Evolutionary conservation across 1,284 basidiomycete genomes (phyloP).

Genomic region (Boletus albobrunnescens): DNA sequence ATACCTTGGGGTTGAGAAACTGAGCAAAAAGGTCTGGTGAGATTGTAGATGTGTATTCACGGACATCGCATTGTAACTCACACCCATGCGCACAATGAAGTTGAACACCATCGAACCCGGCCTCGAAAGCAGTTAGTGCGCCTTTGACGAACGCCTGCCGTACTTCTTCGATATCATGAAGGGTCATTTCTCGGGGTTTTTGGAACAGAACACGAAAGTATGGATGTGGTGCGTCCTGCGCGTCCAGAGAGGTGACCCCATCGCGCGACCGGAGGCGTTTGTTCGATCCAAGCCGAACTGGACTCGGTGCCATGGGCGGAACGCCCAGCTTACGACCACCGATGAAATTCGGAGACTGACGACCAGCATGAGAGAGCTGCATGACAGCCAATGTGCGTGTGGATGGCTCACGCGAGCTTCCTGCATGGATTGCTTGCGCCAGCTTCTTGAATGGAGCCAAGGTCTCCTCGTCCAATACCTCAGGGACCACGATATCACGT

Average conservation of each 20-base stretch:
- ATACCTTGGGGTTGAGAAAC: slow-evolving; percentile 77
- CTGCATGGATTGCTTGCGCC: slow-evolving; percentile 49
- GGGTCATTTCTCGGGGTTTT: slow-evolving; percentile 58
- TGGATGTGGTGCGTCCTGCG: slow-evolving; percentile 20
- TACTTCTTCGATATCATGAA: slow-evolving; percentile 57
- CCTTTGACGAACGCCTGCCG: slow-evolving; percentile 69
- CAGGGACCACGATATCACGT: slow-evolving; percentile 71
- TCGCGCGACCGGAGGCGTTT: slow-evolving; percentile 15
- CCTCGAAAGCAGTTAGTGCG: slow-evolving; percentile 59
- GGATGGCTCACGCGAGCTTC: slow-evolving; percentile 5
- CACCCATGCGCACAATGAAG: slow-evolving; percentile 89
- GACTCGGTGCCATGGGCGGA: slow-evolving; percentile 71
- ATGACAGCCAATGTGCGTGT: slow-evolving; percentile 54
- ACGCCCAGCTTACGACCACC: slow-evolving; percentile 62
- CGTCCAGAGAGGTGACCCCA: slow-evolving; percentile 4
- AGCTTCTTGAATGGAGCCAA: slow-evolving; percentile 52
- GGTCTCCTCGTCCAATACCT: slow-evolving; percentile 37
- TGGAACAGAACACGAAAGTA: slow-evolving; percentile 57
- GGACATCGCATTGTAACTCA: slow-evolving; percentile 36
- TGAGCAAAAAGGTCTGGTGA: slow-evolving; percentile 73
- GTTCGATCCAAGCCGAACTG: slow-evolving; percentile 51
- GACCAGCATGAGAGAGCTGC: slow-evolving; percentile 84
- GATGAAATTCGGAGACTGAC: slow-evolving; percentile 76
- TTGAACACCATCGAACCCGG: slow-evolving; percentile 89
- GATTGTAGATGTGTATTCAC: neutral